Evolutionary conservation across 768 basidiomycete species (phyloP).

Genomic region (Lactifluus pinguis): DNA sequence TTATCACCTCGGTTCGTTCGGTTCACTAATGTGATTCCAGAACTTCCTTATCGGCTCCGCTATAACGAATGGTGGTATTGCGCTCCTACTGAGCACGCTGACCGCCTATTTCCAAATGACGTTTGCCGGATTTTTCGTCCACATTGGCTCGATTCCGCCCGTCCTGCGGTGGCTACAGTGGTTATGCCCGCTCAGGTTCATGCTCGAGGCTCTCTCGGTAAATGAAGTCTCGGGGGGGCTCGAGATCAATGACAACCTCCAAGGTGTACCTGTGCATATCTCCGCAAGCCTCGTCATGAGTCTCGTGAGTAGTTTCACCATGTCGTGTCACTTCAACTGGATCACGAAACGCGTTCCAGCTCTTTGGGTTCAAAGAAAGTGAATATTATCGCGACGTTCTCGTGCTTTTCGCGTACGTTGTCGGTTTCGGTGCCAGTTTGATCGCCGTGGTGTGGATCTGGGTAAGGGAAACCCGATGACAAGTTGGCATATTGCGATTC

Average conservation of each 20-base stretch:
- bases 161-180: constrained; percentile 93
- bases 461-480: constrained; percentile 65
- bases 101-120: constrained; percentile 77
- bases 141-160: constrained; percentile 74
- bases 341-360: constrained; percentile 28
- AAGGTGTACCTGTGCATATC: constrained; percentile 75
- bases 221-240: constrained; percentile 90
- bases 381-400: constrained; percentile 89
- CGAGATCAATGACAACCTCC: constrained; percentile 67
- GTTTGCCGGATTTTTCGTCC: constrained; percentile 88
- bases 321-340: background rate
- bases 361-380: constrained; percentile 78
- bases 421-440: constrained; percentile 65
- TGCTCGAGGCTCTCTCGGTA: constrained; percentile 77
- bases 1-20: background rate
- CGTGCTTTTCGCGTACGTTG: constrained; percentile 79
- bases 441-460: constrained; percentile 69
- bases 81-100: constrained; percentile 78
- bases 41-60: constrained; percentile 85
- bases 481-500: background rate
- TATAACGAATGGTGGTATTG: constrained; percentile 82
- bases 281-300: constrained; percentile 84
- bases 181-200: constrained; percentile 76
- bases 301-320: constrained; percentile 39
- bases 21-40: constrained; percentile 28